Base-by-base conservation (phyloP, 2,329 filamentous ascomycete species). In the Trichophyton schoenleinii region DNA sequence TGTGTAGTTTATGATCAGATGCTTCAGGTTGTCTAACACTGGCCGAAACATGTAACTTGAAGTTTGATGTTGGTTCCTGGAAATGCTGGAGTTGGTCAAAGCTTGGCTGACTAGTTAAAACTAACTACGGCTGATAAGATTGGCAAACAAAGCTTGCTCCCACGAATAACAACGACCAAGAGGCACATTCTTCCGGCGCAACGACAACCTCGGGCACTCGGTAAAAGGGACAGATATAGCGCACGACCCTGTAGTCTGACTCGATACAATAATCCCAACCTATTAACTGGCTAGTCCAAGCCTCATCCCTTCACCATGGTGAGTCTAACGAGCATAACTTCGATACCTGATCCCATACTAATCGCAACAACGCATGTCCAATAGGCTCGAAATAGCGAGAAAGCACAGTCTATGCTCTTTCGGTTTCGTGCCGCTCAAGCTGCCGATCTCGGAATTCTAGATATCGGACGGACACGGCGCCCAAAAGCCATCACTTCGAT, bases 321-420 rank as follows among this genome's bases (percentile, higher is more conserved):
- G 41, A 58, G 55, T 18, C 18, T 25, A 18, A 28, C 18, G 9
- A 15, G n/a, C 41, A n/a, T 58, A 11, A 20, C 15, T 18, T 25
- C 28, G 2, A 8, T n/a, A 18, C 22, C 15, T 20, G 8, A 13
- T 18, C 25, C 9, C 20, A 11, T 34, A 36, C 52, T 55, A 55
- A 55, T 55, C 28, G 28, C 52, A 55, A 20, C n/a, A 9, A 28
- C 28, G 6, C 13, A 36, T 20, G 52, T 55, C 52, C 28, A 55
- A 34, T 49, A 91, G 92, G 91, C 92, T 71, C 92, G 92, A 72
- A 96, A 97, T 76, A 92, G 89, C 53, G 92, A 97, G 82, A 99
- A 97, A 77, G 92, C 94, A 70, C 94, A 99, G 80, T 96, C 91
- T 57, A 99, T 99, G 92, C 92, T 99, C 75, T 99, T 96, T 80